Conservation (phyloP, 2,329 filamentous ascomycete species). For the Corynespora cassiicola region DNA sequence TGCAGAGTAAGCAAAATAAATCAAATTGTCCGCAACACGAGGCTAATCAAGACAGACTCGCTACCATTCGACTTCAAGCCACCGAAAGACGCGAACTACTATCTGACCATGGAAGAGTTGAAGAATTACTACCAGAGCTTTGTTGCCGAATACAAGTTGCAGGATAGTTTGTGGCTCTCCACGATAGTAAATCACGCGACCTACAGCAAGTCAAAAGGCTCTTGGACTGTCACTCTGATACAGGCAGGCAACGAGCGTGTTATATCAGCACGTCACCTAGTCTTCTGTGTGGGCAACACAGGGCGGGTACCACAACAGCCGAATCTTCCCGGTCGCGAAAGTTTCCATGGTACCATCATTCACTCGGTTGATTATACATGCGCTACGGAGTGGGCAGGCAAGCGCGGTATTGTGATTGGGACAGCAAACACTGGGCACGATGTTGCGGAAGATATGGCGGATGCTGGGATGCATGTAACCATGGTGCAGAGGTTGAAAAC, state of each 20-base stretch:
- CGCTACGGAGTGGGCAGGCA: constrained; percentile 37
- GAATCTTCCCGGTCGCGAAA: constrained; percentile 19
- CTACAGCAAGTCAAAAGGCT: too few relatives aligned
- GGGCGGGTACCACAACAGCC: constrained; percentile 1
- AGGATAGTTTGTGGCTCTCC: too few relatives aligned
- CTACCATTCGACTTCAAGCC: constrained; percentile 4
- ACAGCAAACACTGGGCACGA: constrained; percentile 54
- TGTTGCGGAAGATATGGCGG: constrained; percentile 50
- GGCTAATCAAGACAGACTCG: constrained; percentile 30
- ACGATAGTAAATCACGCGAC: too few relatives aligned
- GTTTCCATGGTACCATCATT: constrained; percentile 21
- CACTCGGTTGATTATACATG: constrained; percentile 45
- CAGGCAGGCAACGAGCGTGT: too few relatives aligned
- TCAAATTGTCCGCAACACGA: constrained; percentile 19
- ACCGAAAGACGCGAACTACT: too few relatives aligned
- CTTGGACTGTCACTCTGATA: too few relatives aligned
- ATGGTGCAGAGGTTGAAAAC: constrained; percentile 49
- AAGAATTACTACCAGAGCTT: too few relatives aligned
- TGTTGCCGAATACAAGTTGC: too few relatives aligned
- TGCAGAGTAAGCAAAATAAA: constrained; percentile 33
- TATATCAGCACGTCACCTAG: background rate
- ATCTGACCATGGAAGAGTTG: too few relatives aligned
- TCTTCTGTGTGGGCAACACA: background rate
- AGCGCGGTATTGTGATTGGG: constrained; percentile 49
- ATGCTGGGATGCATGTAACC: constrained; percentile 45